A percentile compares a stretch with the other conserved stretches of the same genome.
Conservation (phyloP, 371 early-diverging fungal species). For the Lichtheimia ramosa region DNA sequence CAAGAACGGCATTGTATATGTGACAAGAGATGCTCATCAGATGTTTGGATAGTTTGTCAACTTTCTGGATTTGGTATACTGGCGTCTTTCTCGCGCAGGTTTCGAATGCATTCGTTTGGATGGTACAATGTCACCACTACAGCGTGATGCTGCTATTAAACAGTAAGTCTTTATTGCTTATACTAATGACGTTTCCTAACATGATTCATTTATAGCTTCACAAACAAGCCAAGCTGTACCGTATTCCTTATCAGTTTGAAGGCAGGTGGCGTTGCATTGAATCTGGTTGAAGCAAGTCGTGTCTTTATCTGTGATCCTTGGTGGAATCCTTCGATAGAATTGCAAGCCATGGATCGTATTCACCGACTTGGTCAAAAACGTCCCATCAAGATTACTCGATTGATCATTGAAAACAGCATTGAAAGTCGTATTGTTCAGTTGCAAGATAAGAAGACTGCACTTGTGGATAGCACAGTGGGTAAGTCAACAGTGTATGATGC, state of each 20-base stretch:
- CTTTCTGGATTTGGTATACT: constrained; percentile 91
- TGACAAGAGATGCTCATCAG: background rate
- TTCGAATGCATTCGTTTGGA: constrained; percentile 92
- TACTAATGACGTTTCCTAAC: background rate
- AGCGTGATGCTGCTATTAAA: constrained; percentile 79
- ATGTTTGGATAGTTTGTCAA: constrained; percentile 85
- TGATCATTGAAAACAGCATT: constrained; percentile 95
- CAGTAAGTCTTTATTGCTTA: constrained; percentile 27
- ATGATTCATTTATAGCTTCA: constrained; percentile 52
- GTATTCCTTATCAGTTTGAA: constrained; percentile 90
- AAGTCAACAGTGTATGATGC: constrained; percentile 35
- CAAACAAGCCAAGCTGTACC: constrained; percentile 79
- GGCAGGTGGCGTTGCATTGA: constrained; percentile 97
- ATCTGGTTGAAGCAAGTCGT: constrained; percentile 91
- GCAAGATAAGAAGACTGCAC: constrained; percentile 93
- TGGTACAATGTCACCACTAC: constrained; percentile 88
- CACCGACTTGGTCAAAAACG: constrained; percentile 89
- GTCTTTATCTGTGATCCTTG: constrained; percentile 71
- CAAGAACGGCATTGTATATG: too few relatives aligned
- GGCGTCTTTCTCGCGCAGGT: constrained; percentile 93
- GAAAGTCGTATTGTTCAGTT: constrained; percentile 92
- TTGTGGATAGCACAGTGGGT: constrained; percentile 91
- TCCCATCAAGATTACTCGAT: constrained; percentile 84
- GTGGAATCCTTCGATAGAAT: background rate
- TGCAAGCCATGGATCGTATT: constrained; percentile 89